phyloP scores from a whole-genome alignment of 2,329 filamentous ascomycete genomes.

The Nectriaceae sp. region DNA sequence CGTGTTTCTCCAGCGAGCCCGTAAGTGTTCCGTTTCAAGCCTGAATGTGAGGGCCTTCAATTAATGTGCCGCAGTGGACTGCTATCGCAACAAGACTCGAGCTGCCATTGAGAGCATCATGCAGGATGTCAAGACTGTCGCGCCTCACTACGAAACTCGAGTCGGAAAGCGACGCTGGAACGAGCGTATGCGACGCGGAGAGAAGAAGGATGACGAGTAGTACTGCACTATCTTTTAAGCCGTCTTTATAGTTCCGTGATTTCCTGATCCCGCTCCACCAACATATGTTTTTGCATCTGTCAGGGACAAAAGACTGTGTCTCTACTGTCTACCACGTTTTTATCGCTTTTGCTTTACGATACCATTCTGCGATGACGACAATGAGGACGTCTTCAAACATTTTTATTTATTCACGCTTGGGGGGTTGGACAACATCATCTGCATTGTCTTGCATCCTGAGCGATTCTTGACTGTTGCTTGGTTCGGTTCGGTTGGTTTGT shows the following conservation, averaged over 20 bases:
- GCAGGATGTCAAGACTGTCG: constrained; percentile 71
- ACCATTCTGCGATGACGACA: constrained; percentile 32
- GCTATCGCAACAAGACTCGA: constrained; percentile 89
- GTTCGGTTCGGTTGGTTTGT: background rate
- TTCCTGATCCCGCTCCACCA: too few species aligned
- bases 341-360: constrained; percentile 27
- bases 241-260: background rate
- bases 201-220: constrained; percentile 33
- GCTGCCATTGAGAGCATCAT: constrained; percentile 77
- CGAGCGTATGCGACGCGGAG: constrained; percentile 51
- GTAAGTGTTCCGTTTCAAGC: constrained; percentile 57
- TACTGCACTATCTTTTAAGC: too few species aligned
- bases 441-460: background rate
- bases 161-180: constrained; percentile 79
- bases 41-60: background rate
- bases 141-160: constrained; percentile 86
- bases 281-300: constrained; percentile 7
- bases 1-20: constrained; percentile 85
- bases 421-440: background rate
- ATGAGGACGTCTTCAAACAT: constrained; percentile 13
- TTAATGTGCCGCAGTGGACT: constrained; percentile 67
- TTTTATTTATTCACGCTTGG: constrained; percentile 10
- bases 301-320: constrained; percentile 18
- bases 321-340: constrained; percentile 17
- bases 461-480: background rate